Base-by-base conservation (phyloP, 169 alveolate genomes). In the Cyclospora cayetanensis region DNA sequence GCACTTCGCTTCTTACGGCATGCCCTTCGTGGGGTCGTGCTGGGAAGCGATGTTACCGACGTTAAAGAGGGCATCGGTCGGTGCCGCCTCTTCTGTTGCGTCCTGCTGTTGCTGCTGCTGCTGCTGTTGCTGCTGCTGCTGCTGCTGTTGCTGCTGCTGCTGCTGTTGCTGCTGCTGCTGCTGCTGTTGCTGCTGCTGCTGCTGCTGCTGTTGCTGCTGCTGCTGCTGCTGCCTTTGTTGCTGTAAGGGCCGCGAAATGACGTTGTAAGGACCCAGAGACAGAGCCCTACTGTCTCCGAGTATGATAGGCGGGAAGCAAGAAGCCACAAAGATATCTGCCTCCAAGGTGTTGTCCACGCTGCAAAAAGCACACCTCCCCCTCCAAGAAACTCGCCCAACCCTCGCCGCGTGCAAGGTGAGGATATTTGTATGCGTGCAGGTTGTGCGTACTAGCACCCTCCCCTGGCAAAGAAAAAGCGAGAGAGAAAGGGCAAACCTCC, bases 281-380 rank as follows among this genome's bases (percentile, higher is more conserved):
- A 63, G 74, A 1, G 74, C 74, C 12, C 74, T 34, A 18, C 74
- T 63, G 1, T n/a, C 74, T 9, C 74, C 74, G 2, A 63, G 35
- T 1, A 63, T 34, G 37, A 63, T n/a, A 9, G 74, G 74, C 22
- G 74, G 74, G 37, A 63, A 63, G 1, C 31, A 63, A 22, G 42
- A 63, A 63, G 74, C 74, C 1, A 63, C 37, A 63, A 63, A 63
- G 22, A 63, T 27, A 63, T 63, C 74, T 20, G 74, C 74, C 4
- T 39, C 74, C 74, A 63, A 63, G 39, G 74, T 63, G 74, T 63
- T 63, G 37, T 63, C 74, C 74, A 63, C 74, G 74, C 74, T 63
- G 74, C 74, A 63, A n/a, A n/a, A n/a, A n/a, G n/a, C n/a, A n/a
- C n/a, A n/a, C n/a, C n/a, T n/a, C n/a, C n/a, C n/a, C n/a, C n/a